Evolutionary conservation across 2,329 filamentous ascomycete genomes (phyloP).

Genomic region (Diplodia seriata): DNA sequence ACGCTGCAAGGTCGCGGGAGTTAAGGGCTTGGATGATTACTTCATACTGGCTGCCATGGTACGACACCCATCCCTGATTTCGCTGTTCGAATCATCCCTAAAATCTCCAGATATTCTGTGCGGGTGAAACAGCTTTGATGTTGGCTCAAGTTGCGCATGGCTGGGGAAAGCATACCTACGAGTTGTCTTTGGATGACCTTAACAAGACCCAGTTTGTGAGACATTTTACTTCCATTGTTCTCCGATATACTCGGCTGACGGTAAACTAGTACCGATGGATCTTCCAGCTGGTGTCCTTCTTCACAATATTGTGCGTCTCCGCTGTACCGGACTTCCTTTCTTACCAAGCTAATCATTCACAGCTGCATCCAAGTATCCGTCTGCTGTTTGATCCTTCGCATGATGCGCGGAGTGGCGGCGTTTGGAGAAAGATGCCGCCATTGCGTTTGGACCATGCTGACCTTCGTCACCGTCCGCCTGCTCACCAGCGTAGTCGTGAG

Average conservation of each 20-base stretch:
- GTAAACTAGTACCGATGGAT: conserved; percentile 14
- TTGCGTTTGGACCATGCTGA: background rate
- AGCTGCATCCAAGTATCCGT: conserved; percentile 20
- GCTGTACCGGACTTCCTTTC: background rate
- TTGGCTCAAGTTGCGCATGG: conserved; percentile 15
- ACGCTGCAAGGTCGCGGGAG: background rate
- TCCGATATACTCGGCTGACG: background rate
- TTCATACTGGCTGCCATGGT: conserved; percentile 10
- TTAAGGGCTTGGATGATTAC: conserved; percentile 4
- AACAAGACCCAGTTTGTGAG: conserved; percentile 22
- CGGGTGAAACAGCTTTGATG: background rate
- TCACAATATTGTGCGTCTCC: conserved; percentile 1
- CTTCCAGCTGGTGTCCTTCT: conserved; percentile 1
- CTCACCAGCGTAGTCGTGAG: background rate
- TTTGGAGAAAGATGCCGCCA: conserved; percentile 14
- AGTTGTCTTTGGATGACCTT: background rate
- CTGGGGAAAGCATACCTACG: conserved; percentile 19
- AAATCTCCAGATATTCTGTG: background rate
- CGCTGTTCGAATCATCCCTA: background rate
- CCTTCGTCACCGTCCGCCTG: background rate
- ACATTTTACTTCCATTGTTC: background rate
- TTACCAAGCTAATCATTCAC: background rate
- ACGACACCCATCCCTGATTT: background rate
- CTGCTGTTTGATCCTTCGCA: conserved; percentile 16
- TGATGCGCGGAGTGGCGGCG: conserved; percentile 19